phyloP scores from a whole-genome alignment of 2,329 filamentous ascomycete genomes.

The Ilyonectria destructans region DNA sequence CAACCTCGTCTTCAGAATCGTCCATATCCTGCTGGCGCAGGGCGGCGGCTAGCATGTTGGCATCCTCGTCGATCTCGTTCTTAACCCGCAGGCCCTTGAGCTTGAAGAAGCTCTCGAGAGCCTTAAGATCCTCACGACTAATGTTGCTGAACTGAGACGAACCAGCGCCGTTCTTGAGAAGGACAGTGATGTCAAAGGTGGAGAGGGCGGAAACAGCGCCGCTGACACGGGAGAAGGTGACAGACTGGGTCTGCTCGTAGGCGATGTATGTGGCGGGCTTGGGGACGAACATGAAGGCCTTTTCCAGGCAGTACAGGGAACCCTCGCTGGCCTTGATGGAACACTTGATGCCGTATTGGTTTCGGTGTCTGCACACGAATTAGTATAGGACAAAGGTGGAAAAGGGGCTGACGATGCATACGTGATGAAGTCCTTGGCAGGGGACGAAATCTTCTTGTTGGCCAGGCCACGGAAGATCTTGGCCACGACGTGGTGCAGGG shows the following conservation, averaged over 20 bases:
- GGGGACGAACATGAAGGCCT: constrained; percentile 98
- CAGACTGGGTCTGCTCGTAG: constrained; percentile 91
- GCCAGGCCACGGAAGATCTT: constrained; percentile 96
- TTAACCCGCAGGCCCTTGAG: constrained; percentile 95
- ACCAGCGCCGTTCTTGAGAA: constrained; percentile 87
- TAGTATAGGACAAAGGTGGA: constrained; percentile 45
- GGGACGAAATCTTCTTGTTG: constrained; percentile 94
- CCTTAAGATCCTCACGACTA: constrained; percentile 97
- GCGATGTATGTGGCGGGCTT: constrained; percentile 98
- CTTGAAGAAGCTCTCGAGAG: constrained; percentile 98
- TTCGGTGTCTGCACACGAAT: constrained; percentile 77
- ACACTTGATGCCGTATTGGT: constrained; percentile 96
- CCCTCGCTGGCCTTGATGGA: constrained; percentile 99
- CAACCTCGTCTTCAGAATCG: constrained; percentile 87
- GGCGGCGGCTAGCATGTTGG: constrained; percentile 84
- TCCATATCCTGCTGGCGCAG: constrained; percentile 88
- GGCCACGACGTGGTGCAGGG: constrained; percentile 92
- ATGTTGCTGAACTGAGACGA: constrained; percentile 99
- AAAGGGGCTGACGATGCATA: constrained; percentile 54
- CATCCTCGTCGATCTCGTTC: constrained; percentile 98
- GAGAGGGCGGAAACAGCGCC: constrained; percentile 94
- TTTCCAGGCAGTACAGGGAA: constrained; percentile 96
- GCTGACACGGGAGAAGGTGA: constrained; percentile 96
- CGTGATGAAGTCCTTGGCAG: constrained; percentile 94
- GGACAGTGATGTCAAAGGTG: constrained; percentile 97